Evolutionary conservation across 768 basidiomycete species (phyloP).

Genomic region (Rhizopogon salebrosus): DNA sequence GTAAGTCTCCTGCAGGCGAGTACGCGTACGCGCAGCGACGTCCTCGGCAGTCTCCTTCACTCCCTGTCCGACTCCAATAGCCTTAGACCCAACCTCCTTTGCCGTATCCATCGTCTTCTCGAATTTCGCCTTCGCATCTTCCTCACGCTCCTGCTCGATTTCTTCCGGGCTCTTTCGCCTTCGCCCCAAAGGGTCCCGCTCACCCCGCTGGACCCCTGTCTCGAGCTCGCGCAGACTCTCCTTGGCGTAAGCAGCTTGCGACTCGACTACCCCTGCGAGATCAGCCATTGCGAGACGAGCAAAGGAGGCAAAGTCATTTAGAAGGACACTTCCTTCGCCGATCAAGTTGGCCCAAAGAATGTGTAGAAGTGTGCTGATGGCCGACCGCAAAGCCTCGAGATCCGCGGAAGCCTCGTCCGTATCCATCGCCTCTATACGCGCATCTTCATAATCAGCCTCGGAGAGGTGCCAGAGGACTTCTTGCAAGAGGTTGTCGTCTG

Average conservation of each 20-base stretch:
- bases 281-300: constrained; percentile 61
- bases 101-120: constrained; percentile 65
- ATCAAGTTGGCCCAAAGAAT: constrained; percentile 50
- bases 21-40: constrained; percentile 34
- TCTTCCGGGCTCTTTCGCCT: constrained; percentile 42
- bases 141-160: constrained; percentile 29
- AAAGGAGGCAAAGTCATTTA: constrained; percentile 63
- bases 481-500: constrained; percentile 64
- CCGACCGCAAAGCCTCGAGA: constrained; percentile 40
- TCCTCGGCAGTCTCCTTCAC: constrained; percentile 40
- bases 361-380: constrained; percentile 46
- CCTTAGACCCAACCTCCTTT: constrained; percentile 50
- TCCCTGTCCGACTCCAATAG: constrained; percentile 49
- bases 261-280: constrained; percentile 54
- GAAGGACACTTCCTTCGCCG: constrained; percentile 47
- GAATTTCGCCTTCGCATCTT: constrained; percentile 50
- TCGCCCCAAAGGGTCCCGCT: constrained; percentile 53
- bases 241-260: constrained; percentile 46
- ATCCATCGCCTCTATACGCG: constrained; percentile 32
- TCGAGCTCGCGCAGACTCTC: constrained; percentile 51
- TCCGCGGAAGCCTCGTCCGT: constrained; percentile 46
- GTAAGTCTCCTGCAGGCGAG: constrained; percentile 46
- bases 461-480: constrained; percentile 61
- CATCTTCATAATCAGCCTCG: constrained; percentile 43
- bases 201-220: constrained; percentile 52